Base-by-base conservation (phyloP, 164 flowering plant genomes). In the Buxus sempervirens region DNA sequence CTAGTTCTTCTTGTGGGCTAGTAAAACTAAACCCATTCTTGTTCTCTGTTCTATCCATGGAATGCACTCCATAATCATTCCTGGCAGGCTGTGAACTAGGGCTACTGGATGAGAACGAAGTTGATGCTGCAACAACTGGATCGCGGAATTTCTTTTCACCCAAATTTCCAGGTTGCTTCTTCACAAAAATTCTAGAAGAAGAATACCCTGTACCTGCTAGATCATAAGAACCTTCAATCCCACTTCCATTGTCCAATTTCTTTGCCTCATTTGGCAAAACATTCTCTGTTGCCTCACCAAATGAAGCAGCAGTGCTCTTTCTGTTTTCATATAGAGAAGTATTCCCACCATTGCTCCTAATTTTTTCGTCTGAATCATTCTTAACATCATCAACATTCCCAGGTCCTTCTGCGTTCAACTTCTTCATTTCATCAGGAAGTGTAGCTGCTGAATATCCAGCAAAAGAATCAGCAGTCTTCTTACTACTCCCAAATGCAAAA, bases 211-310 rank as follows among this genome's bases (percentile, higher is more conserved):
- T 56, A 42, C 67, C 78, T 18, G 61, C 13, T 36, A 8, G 38
- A 70, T 53, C 61, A 58, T 56, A 38, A 57, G 78, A 67, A 59
- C 71, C 73, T 41, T 64, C 75, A 15, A 12, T 38, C 38, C 23
- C 67, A 69, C 72, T 75, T 63, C 77, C 67, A 36, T 83, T 58
- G 42, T 75, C 79, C 81, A 85, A 58, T 59, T 73, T 71, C 51
- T 62, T 66, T 76, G 79, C 72, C 75, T 75, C 75, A 62, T 63
- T 53, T 0, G 69, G 63, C 57, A 80, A 68, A 5, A 66, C 13
- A 38, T 27, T 69, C 60, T 77, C 80, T 22, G 68, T 60, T 14
- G 54, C 51, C 15, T 62, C 79, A 71, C 41, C 65, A 45, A 28
- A 59, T 71, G 25, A 2, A 51, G 55, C 60, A 45, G 53, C 24